Base-by-base conservation (phyloP, 805 yeast species). In the Candida xyloterini region DNA sequence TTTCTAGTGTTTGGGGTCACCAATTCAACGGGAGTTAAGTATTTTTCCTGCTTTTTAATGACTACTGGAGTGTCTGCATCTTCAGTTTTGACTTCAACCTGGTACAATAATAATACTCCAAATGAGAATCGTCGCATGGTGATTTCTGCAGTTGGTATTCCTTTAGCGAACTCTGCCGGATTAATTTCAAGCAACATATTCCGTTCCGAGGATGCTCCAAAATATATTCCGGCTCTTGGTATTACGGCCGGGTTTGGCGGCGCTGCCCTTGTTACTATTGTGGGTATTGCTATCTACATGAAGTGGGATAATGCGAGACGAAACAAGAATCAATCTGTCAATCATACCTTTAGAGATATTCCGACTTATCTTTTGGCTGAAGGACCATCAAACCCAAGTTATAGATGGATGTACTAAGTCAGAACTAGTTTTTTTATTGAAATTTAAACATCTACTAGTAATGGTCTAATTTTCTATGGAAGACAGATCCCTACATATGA, bases 131-230 rank as follows among this genome's bases (percentile, higher is more conserved):
- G 74, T 33, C 65, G 76, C 41, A 74, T 67, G 10, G 71, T 70
- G 16, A 56, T 72, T 31, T 63, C 73, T 10, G 72, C 76, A 5
- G 66, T 71, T 13, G 76, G 75, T 33, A 70, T 75, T 47, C 78
- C 79, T 5, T 63, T 75, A 39, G 79, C 78, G 15, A 76, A 76
- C 47, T 68, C 75, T 30, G 79, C 78, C 33, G 80, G 80, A 40
- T 68, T 76, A 42, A 70, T 76, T 33, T 67, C 80, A 4, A 66
- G 77, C n/a, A 74, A 68, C 46, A 69, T 75, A 30, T 76, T 75
- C 55, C 60, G 73, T 44, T 51, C 71, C 10, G 67, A 68, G 42
- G 79, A 74, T 53, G 70, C 78, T 8, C 81, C 81, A 11, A 70
- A 66, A 28, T 76, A 73, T 48, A 61, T 53, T 27, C 74, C 73